A percentile compares a stretch with the other conserved stretches of the same genome.
Conservation (phyloP, 129 eudicot species). For the Flaveria bidentis region DNA sequence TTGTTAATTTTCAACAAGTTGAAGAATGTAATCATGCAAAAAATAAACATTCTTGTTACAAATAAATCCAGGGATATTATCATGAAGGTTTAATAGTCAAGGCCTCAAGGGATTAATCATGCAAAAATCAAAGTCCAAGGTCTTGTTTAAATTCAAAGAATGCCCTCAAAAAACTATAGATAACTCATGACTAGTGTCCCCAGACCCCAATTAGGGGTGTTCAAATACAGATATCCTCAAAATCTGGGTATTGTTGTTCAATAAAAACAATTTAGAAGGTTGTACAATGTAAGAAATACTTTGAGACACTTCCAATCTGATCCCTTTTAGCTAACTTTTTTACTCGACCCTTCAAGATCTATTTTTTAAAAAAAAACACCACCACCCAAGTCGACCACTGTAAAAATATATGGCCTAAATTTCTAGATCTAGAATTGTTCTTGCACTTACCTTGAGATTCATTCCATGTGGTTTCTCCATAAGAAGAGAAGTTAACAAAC, state of each 20-base stretch:
- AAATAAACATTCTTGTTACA: not conserved
- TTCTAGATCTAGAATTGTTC: slow-evolving; percentile 11
- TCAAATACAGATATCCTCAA: too few species aligned
- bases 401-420: not conserved
- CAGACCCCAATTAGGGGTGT: too few species aligned
- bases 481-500: slow-evolving; percentile 60
- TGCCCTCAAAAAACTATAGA: not conserved
- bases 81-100: not conserved
- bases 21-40: not conserved
- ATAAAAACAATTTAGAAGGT: not conserved
- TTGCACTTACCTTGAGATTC: slow-evolving; percentile 66
- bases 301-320: slow-evolving; percentile 1
- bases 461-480: slow-evolving; percentile 78
- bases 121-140: not conserved
- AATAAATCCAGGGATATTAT: not conserved
- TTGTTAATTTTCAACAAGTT: not conserved
- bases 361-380: not conserved
- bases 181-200: too few species aligned
- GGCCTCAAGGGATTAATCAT: not conserved
- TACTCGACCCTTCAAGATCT: not conserved
- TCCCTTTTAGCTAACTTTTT: slow-evolving; percentile 5
- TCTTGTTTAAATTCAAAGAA: not conserved
- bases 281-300: not conserved
- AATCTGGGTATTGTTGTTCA: not conserved
- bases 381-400: not conserved